Evolutionary conservation across 202 grass and related monocot species (phyloP), one percentile per base, ranked within the genome.

Genomic region (Setaria viridis): DNA sequence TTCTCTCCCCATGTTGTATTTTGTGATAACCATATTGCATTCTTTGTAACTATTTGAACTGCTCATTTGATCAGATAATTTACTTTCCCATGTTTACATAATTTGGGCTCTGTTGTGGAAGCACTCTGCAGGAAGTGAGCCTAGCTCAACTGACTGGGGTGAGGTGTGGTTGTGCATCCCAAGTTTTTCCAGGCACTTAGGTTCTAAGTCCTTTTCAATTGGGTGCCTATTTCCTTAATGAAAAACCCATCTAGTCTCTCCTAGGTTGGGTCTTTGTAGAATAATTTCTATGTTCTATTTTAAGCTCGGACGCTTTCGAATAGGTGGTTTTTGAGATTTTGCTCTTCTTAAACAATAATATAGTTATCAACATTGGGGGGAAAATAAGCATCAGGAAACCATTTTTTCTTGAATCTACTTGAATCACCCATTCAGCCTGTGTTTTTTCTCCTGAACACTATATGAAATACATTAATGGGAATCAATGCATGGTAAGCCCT

Each of bases 21-120:
- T 30, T 16, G 53, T 85, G 56, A 76, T 77, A 87, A 39, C 17
- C 82, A 16, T 47, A 76, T 42, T 37, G 37, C 69, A 48, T 48
- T 62, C 9, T 78, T 41, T 72, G 73, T 72, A 77, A 70, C 62
- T 25, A 84, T 72, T 57, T 13, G 51, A 60, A 34, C 58, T 41
- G 11, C 4, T 3, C 7, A 9, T 77, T 84, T 64, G 64, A 56
- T 82, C 75, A 87, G 53, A 65, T 57, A 77, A 39, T 86, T 77
- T 80, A 85, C 20, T 53, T 55, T 81, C 63, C 29, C 76, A 65
- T 76, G 59, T 20, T 80, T 84, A 55, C 75, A 76, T 76, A 64
- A 63, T 66, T 75, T 64, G 69, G 7, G 45, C 25, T 58, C n/a
- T 69, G 11, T 51, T 77, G 13, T 35, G 2, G 13, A 70, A 80